phyloP scores from a whole-genome alignment of 495 filamentous ascomycete genomes.

The Barbatosphaeria neglecta region DNA sequence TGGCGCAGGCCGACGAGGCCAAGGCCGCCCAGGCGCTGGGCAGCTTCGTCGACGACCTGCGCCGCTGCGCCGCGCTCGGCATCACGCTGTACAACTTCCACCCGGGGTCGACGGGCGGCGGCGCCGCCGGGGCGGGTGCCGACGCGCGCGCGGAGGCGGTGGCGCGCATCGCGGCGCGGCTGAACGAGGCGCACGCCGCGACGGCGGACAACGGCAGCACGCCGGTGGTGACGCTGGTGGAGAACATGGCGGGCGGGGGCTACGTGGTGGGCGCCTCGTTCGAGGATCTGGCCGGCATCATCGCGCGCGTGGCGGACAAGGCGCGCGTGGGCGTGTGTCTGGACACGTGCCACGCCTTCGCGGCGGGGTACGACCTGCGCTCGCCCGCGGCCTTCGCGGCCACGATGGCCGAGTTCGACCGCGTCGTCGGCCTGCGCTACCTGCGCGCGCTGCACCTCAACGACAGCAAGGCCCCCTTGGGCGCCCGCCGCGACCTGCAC shows the following conservation, averaged over 20 bases:
- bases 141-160: conserved; percentile 56
- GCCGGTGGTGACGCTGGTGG: conserved; percentile 68
- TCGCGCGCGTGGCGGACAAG: conserved; percentile 68
- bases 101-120: conserved; percentile 66
- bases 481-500: conserved; percentile 71
- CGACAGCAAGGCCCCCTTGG: conserved; percentile 80
- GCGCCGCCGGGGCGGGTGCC: conserved; percentile 49
- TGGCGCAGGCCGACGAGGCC: conserved; percentile 66
- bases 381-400: conserved; percentile 57
- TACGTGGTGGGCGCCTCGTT: conserved; percentile 81
- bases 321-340: conserved; percentile 86
- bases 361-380: conserved; percentile 84
- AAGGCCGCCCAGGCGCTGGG: conserved; percentile 82
- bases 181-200: conserved; percentile 68
- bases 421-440: conserved; percentile 66
- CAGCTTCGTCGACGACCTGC: conserved; percentile 78
- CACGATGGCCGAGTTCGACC: conserved; percentile 65
- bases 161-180: conserved; percentile 58
- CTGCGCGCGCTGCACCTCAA: conserved; percentile 84
- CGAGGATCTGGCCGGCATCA: conserved; percentile 75
- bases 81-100: conserved; percentile 96
- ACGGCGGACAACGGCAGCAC: no score
- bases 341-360: conserved; percentile 91
- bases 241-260: conserved; percentile 88
- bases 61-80: conserved; percentile 76